Evolutionary conservation across 1,284 basidiomycete genomes (phyloP).

Genomic region (Cerrena zonata): DNA sequence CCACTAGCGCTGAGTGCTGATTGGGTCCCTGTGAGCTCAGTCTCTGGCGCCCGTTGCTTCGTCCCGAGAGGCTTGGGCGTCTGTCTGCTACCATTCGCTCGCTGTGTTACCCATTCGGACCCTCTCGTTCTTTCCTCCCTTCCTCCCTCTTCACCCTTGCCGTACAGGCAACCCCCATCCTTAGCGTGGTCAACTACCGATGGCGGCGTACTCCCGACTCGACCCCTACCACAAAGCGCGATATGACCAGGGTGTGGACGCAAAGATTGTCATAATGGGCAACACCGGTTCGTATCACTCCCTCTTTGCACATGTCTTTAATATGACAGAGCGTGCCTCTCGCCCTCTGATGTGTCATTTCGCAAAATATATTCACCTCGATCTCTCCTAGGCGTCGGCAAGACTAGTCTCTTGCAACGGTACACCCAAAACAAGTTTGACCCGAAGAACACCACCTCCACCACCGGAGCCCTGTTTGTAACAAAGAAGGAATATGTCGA

Average conservation of each 20-base stretch:
- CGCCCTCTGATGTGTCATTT: conserved; percentile 4
- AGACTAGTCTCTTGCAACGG: conserved; percentile 88
- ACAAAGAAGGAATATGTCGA: conserved; percentile 90
- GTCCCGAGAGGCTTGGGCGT: background rate
- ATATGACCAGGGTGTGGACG: conserved; percentile 81
- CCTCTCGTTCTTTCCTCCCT: conserved; percentile 18
- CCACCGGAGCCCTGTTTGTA: conserved; percentile 91
- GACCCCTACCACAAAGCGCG: conserved; percentile 60
- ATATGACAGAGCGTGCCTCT: background rate
- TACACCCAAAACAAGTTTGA: conserved; percentile 90
- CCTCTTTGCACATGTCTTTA: background rate
- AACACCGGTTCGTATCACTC: conserved; percentile 65
- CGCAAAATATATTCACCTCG: conserved; percentile 1
- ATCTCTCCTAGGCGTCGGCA: conserved; percentile 72
- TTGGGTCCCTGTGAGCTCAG: too few relatives aligned
- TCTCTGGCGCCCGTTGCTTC: too few relatives aligned
- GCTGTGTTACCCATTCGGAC: background rate
- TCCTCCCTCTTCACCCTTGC: conserved; percentile 19
- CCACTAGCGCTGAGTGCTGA: background rate
- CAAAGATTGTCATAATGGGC: conserved; percentile 95
- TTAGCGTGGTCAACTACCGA: conserved; percentile 21
- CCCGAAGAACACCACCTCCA: conserved; percentile 81
- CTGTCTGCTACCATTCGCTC: background rate
- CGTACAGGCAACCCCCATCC: conserved; percentile 19
- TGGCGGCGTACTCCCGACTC: conserved; percentile 38